Evolutionary conservation across 1,284 basidiomycete species (phyloP), one percentile per base, ranked within the genome.

Genomic region (Ceratobasidium sp.): DNA sequence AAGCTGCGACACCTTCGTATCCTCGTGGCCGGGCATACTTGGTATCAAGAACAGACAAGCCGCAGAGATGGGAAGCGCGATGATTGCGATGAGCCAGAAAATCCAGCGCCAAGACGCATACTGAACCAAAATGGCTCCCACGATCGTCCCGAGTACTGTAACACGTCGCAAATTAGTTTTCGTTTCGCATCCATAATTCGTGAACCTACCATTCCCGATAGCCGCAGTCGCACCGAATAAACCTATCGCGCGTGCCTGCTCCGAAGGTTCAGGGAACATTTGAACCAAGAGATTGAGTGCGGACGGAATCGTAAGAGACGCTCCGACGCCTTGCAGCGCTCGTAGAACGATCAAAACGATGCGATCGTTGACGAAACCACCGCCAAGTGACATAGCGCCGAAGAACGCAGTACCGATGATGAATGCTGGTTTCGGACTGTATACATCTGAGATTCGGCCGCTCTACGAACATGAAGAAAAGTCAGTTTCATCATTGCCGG

Each of bases 211-310:
- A 76, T 86, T 84, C 14, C 83, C 86, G 19, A 86, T 75, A 9
- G 84, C 84, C 24, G 85, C 86, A 69, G 83, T 84, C 0, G 85
- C 85, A 54, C 85, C 86, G 65, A 86, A 86, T 6, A 85, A 77
- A 19, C 82, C 82, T 44, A 87, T 84, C 0, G 86, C 87, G 48
- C 83, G 83, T 47, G 86, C 82, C 78, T 87, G 87, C 76, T 85
- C 83, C 0, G 74, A 73, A 7, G 85, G 83, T 31, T 86, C 83
- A 1, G 85, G 83, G 78, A 87, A 88, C 56, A 85, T 78, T 33
- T 82, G 82, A n/a, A 87, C 85, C 33, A 87, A 80, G 15, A 87
- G 82, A 29, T 82, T 80, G 29, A 88, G 79, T 8, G 87, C 84
- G 11, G 87, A 87, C 0, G 87, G 87, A 64, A 87, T 86, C 7